Percentiles rank a stretch among this genome's conserved stretches.
Conservation (phyloP, 2,329 filamentous ascomycete species). For the Xylaria multiplex region DNA sequence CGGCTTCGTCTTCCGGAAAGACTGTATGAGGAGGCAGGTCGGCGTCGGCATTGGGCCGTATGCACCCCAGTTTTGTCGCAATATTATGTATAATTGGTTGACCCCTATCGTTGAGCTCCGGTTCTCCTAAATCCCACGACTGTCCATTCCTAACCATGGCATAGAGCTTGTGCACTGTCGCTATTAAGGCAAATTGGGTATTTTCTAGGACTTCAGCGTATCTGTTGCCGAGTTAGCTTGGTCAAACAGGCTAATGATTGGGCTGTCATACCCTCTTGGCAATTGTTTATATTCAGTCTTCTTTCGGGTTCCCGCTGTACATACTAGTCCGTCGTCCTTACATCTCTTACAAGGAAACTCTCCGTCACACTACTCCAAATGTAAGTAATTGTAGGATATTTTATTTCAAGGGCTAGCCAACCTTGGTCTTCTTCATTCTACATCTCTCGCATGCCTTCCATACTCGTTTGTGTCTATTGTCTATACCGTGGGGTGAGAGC, state of each 20-base stretch:
- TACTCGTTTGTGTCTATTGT: conserved; percentile 70
- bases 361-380: conserved; percentile 64
- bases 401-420: conserved; percentile 45
- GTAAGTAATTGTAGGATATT: conserved; percentile 25
- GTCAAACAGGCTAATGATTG: background rate
- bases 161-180: conserved; percentile 73
- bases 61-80: conserved; percentile 70
- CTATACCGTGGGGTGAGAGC: conserved; percentile 54
- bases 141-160: conserved; percentile 69
- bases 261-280: conserved; percentile 63
- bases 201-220: conserved; percentile 74
- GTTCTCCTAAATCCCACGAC: conserved; percentile 70
- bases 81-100: conserved; percentile 74
- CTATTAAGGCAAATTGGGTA: conserved; percentile 71
- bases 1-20: conserved; percentile 70
- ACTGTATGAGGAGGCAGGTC: conserved; percentile 66
- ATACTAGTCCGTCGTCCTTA: conserved; percentile 72
- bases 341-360: conserved; percentile 74
- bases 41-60: conserved; percentile 69
- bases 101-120: conserved; percentile 70
- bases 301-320: conserved; percentile 70
- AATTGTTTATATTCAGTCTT: conserved; percentile 77
- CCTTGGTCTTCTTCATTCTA: conserved; percentile 77
- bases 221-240: conserved; percentile 49
- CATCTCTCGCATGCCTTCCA: conserved; percentile 75